A percentile compares a stretch with the other conserved stretches of the same genome.
These are phyloP conservation scores for Gossypium thurberi DNA, from an alignment of 345 rosid species.

Conservation along the genomic window DNA sequence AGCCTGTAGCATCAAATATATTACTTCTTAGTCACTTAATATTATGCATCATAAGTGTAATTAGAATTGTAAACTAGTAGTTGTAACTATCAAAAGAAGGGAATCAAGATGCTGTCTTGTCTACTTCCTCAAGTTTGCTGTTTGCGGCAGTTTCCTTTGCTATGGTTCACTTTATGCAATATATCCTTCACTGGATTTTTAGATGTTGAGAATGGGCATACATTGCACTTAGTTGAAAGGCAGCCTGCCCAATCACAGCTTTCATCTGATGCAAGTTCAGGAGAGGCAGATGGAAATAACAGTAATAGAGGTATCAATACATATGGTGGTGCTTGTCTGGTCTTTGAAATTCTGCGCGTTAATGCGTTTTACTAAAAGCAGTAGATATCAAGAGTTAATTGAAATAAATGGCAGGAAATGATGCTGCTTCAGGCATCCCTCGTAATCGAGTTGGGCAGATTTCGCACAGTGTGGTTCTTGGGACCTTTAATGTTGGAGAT, in stretches of 20 bases:
- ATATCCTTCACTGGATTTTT: constrained; percentile 36
- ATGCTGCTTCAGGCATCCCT: constrained; percentile 42
- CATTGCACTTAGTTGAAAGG: constrained; percentile 86
- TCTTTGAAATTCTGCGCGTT: not conserved
- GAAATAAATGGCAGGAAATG: constrained; percentile 41
- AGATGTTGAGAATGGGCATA: constrained; percentile 95
- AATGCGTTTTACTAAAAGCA: not conserved
- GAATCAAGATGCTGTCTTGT: not conserved
- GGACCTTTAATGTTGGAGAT: constrained; percentile 76
- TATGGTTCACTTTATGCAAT: constrained; percentile 9
- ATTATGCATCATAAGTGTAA: not conserved
- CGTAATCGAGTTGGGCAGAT: constrained; percentile 62
- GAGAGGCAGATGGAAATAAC: constrained; percentile 41
- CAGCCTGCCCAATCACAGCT: constrained; percentile 57
- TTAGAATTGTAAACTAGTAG: not conserved
- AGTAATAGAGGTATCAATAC: constrained; percentile 36
- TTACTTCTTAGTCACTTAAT: not conserved
- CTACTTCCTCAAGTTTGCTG: not conserved
- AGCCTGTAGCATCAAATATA: not conserved
- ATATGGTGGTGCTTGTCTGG: not conserved
- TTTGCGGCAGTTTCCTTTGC: not conserved
- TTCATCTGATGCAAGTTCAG: constrained; percentile 45
- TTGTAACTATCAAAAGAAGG: not conserved
- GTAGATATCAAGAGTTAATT: not conserved
- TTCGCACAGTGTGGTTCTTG: constrained; percentile 87